Percentiles rank a stretch among this genome's conserved stretches.
phyloP scores from a whole-genome alignment of 2,329 filamentous ascomycete species.

The Ilyonectria sp. region DNA sequence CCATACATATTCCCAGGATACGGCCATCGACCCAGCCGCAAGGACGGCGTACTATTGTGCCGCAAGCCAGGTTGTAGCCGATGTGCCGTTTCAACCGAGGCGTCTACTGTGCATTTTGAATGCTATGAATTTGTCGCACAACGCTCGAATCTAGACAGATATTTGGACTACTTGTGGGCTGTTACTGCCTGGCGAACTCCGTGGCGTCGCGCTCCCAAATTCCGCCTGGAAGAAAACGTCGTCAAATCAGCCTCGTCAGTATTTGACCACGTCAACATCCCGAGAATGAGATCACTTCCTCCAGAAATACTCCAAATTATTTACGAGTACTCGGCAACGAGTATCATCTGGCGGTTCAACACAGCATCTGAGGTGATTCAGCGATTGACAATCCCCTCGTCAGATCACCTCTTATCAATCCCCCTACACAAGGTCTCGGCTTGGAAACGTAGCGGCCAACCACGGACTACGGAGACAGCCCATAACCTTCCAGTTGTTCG shows the following conservation, averaged over 20 bases:
- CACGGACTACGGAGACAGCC: constrained; percentile 5
- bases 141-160: constrained; percentile 4
- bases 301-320: constrained; percentile 29
- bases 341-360: constrained; percentile 26
- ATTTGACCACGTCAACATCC: constrained; percentile 1
- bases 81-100: constrained; percentile 26
- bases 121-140: constrained; percentile 27
- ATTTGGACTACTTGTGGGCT: constrained; percentile 26
- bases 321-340: constrained; percentile 16
- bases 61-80: constrained; percentile 24
- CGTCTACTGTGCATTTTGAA: constrained; percentile 27
- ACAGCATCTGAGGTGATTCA: constrained; percentile 7
- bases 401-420: constrained; percentile 26
- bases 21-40: constrained; percentile 18
- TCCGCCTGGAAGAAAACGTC: constrained; percentile 24
- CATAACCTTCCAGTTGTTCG: constrained; percentile 22
- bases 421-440: constrained; percentile 20
- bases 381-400: neutral
- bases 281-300: constrained; percentile 24
- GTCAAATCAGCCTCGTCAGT: constrained; percentile 10
- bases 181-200: constrained; percentile 28
- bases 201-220: constrained; percentile 29
- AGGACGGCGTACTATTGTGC: constrained; percentile 18
- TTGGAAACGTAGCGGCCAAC: constrained; percentile 28
- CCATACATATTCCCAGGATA: constrained; percentile 26